phyloP scores from a whole-genome alignment of 2,329 filamentous ascomycete species.

The Chrysoporthe puriensis region DNA sequence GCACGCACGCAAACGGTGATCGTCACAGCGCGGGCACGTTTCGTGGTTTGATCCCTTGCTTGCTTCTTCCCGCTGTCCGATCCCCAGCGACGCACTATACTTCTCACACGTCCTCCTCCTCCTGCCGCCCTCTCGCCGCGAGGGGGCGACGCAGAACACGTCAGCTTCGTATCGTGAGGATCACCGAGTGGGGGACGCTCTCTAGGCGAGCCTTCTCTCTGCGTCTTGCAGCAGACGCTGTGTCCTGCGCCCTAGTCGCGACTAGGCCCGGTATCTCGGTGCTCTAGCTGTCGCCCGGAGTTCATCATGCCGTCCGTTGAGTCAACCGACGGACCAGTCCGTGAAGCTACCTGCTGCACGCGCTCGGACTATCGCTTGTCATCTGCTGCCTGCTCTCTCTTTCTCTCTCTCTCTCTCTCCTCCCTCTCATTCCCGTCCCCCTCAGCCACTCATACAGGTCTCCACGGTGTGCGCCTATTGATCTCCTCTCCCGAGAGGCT shows the following conservation, averaged over 20 bases:
- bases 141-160: not conserved
- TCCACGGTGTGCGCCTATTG: not conserved
- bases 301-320: no score
- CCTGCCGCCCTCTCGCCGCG: not conserved
- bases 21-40: no score
- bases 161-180: not conserved
- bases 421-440: not conserved
- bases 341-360: not conserved
- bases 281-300: no score
- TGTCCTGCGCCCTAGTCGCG: no score
- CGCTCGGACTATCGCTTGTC: not conserved
- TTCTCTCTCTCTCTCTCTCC: not conserved
- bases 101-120: not conserved
- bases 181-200: not conserved
- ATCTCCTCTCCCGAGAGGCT: conserved; percentile 11
- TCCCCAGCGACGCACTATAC: not conserved
- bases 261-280: no score
- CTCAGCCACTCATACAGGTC: conserved; percentile 10
- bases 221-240: no score
- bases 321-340: no score
- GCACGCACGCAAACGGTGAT: not conserved
- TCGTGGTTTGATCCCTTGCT: not conserved
- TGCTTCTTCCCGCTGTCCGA: not conserved
- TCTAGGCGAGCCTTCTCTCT: not conserved
- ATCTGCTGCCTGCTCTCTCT: not conserved